Evolutionary conservation across 73 alveolate species (phyloP).

Genomic region (Symbiodinium pilosum): DNA sequence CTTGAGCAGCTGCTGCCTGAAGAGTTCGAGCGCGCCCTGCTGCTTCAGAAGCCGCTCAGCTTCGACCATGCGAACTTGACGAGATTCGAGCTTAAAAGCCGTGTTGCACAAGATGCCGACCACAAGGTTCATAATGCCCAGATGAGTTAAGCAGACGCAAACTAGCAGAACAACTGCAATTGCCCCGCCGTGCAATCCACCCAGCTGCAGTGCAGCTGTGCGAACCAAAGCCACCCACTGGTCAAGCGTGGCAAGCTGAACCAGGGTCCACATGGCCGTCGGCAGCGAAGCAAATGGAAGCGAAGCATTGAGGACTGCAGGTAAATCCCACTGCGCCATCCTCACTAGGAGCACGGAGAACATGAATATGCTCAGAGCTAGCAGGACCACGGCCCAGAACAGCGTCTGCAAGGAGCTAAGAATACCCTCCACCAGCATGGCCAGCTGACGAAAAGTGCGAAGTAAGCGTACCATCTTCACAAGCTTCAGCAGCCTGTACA

Average conservation of each 20-base stretch:
- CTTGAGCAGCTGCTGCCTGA: constrained; percentile 63
- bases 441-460: constrained; percentile 68
- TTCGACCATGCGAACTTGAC: constrained; percentile 43
- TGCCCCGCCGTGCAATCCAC: constrained; percentile 60
- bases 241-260: constrained; percentile 48
- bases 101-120: constrained; percentile 90
- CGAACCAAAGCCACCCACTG: constrained; percentile 47
- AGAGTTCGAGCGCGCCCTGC: constrained; percentile 28
- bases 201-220: constrained; percentile 35
- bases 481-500: constrained; percentile 65
- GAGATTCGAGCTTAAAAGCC: constrained; percentile 72
- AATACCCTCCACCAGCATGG: constrained; percentile 77
- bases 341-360: constrained; percentile 30
- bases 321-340: constrained; percentile 64
- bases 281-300: constrained; percentile 31
- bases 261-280: constrained; percentile 77
- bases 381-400: constrained; percentile 68
- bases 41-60: constrained; percentile 56
- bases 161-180: constrained; percentile 26
- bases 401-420: constrained; percentile 55
- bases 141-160: constrained; percentile 22
- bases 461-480: constrained; percentile 82
- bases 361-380: constrained; percentile 48
- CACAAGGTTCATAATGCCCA: constrained; percentile 83
- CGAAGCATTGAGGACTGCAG: neutral